Base-by-base conservation (phyloP, 495 filamentous ascomycete species). In the Neurospora sp. region DNA sequence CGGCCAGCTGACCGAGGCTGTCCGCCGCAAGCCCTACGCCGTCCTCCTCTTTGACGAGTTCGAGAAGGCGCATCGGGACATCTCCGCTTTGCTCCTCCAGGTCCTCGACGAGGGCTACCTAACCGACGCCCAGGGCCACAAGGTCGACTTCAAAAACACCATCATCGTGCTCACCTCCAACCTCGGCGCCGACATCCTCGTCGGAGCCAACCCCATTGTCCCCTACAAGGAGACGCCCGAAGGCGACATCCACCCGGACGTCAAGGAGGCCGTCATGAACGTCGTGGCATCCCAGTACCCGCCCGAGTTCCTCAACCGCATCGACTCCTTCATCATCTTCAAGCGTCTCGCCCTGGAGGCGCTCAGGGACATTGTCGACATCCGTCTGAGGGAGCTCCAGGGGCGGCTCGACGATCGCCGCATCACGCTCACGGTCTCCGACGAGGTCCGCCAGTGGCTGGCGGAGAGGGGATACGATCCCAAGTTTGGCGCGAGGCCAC, bases 271-370 rank as follows among this genome's bases (percentile, higher is more conserved):
- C 1, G 93, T 98, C 47, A 92, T 98, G 89, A 91, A 97, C 79
- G 89, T 97, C n/a, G 94, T 99, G 3, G 83, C 90, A 16, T 73
- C 82, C 0, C 76, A 84, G 84, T 97, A 98, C 79, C 87, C 94
- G 6, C 96, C 96, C 14, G 95, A 98, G 79, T 99, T 98, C 85
- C 86, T 98, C 70, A 98, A 99, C 81, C 89, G 96, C 8, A 93
- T 98, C 70, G 96, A 98, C 81, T 94, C 96, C 71, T 97, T 98
- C 83, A 97, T 98, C 80, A 85, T 98, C 78, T 98, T 98, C 87
- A 92, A 91, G 78, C 88, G 94, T 9, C 88, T 98, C 3, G 93
- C 92, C 0, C 83, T 86, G 22, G 85, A 87, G 35, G 94, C 96
- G 61, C 88, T 98, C 37, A 85, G 94, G 8, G 96, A 96, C 76